Conservation (phyloP, 768 basidiomycete species). For the Rhizopogon vesiculosus region DNA sequence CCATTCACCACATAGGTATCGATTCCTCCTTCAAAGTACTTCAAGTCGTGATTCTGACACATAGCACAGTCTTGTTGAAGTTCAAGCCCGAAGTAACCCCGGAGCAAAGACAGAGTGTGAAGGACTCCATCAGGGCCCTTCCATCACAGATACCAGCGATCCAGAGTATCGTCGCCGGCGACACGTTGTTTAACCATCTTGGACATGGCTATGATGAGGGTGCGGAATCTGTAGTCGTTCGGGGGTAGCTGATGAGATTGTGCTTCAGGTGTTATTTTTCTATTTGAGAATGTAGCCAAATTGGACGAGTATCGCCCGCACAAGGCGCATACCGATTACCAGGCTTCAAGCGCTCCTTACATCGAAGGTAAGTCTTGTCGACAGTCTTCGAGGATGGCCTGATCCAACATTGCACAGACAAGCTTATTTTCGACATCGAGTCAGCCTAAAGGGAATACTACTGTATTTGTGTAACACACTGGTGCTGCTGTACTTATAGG, state of each 20-base stretch:
- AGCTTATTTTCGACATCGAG: slow-evolving; percentile 20
- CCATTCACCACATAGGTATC: slow-evolving; percentile 15
- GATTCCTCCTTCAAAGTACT: too few species aligned
- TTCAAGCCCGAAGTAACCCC: slow-evolving; percentile 13
- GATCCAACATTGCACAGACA: slow-evolving; percentile 7
- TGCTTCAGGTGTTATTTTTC: slow-evolving; percentile 15
- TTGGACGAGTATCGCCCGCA: slow-evolving; percentile 11
- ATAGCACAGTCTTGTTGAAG: slow-evolving; percentile 14
- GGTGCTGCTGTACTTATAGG: too few species aligned
- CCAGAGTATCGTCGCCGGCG: slow-evolving; percentile 7
- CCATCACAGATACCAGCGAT: slow-evolving; percentile 17
- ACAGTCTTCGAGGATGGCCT: neutral
- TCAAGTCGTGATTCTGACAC: neutral
- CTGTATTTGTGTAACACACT: too few species aligned
- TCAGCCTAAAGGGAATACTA: neutral
- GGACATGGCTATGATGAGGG: slow-evolving; percentile 21
- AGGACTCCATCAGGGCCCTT: slow-evolving; percentile 3
- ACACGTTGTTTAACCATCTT: slow-evolving; percentile 12
- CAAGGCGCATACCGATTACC: slow-evolving; percentile 10
- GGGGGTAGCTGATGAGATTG: neutral
- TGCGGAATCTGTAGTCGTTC: neutral
- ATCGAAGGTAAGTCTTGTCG: slow-evolving; percentile 13
- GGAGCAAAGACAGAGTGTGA: slow-evolving; percentile 6
- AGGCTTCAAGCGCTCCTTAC: slow-evolving; percentile 3
- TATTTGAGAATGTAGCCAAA: slow-evolving; percentile 15